Evolutionary conservation across 2,329 filamentous ascomycete species (phyloP), one percentile per base, ranked within the genome.

Genomic region (Ascochyta pisi): DNA sequence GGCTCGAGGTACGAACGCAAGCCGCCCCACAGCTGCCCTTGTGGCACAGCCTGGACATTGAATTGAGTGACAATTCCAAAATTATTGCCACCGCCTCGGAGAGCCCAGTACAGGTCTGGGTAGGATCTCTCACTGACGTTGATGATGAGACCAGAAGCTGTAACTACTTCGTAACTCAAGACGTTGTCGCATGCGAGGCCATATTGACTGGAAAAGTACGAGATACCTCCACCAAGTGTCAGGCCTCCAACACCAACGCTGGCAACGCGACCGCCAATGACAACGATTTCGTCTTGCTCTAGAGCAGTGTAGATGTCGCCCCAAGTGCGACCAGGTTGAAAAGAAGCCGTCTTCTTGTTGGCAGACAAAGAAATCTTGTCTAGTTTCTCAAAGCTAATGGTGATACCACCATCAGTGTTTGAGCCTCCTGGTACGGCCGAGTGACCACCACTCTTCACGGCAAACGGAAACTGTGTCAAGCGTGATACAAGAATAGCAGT

Each of bases 381-480:
- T 45, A 78, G 54, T 15, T 61, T 60, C 23, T 70, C 69, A 27
- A 82, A 67, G 50, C 77, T 77, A 44, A 82, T 71, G 1, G 78
- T 79, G 8, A 82, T 76, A 3, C 79, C 79, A 26, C 67, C 66
- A 0, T 73, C 63, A 15, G 79, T 77, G 50, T 76, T 79, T 6
- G 77, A 77, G 9, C 74, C 72, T 22, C 78, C 78, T 0, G 72
- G 65, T 52, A 74, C 73, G 3, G 71, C 64, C 19, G 73, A 73
- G 54, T 82, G 79, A 3, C 80, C 79, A 29, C 79, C 79, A 41
- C 77, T 75, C 52, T 77, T 79, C 3, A 78, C 71, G 1, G 78
- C 77, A 55, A 80, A 79, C 73, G 68, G 68, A 46, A 69, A 74
- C 46, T 65, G 58, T 5, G 62, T 62, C 6, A 62, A 41, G 4